Percentiles rank a stretch among this genome's conserved stretches.
These are phyloP conservation scores for Fusarium pilosicola DNA, from an alignment of 2,329 filamentous ascomycete genomes.

Conservation along the genomic window DNA sequence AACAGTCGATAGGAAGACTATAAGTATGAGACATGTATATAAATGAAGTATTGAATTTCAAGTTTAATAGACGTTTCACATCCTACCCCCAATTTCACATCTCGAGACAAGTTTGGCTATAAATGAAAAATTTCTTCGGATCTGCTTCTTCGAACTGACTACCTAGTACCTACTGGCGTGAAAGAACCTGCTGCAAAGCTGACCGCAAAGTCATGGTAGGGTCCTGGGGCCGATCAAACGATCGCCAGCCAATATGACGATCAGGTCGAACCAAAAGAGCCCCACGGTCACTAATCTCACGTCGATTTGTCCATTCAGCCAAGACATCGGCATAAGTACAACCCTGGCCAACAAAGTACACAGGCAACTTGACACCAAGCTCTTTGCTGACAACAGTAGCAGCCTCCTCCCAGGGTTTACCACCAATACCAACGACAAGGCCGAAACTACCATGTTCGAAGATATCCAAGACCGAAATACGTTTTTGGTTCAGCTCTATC, in stretches of 20 bases:
- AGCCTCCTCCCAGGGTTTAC: slow-evolving; percentile 63
- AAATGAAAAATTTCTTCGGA: too few species aligned
- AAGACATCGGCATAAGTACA: slow-evolving; percentile 71
- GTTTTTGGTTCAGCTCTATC: slow-evolving; percentile 59
- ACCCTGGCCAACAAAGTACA: slow-evolving; percentile 64
- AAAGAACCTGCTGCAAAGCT: slow-evolving; percentile 8
- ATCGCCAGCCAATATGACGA: slow-evolving; percentile 66
- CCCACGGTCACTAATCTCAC: slow-evolving; percentile 67
- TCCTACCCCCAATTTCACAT: neutral
- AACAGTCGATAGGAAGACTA: neutral
- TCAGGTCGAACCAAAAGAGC: slow-evolving; percentile 70
- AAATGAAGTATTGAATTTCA: neutral
- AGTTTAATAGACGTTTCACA: neutral
- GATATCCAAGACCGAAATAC: slow-evolving; percentile 68
- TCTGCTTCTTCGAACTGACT: neutral
- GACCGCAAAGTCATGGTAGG: neutral
- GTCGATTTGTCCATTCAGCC: slow-evolving; percentile 64
- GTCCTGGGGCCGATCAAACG: slow-evolving; percentile 5
- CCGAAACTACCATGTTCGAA: slow-evolving; percentile 65
- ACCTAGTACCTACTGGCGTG: neutral
- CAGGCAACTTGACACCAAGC: slow-evolving; percentile 58
- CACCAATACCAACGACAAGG: slow-evolving; percentile 65
- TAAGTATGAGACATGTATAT: neutral
- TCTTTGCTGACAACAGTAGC: slow-evolving; percentile 51
- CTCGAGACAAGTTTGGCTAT: neutral